Evolutionary conservation across 106 monocot genomes (phyloP).

Genomic region (Allium cepa): DNA sequence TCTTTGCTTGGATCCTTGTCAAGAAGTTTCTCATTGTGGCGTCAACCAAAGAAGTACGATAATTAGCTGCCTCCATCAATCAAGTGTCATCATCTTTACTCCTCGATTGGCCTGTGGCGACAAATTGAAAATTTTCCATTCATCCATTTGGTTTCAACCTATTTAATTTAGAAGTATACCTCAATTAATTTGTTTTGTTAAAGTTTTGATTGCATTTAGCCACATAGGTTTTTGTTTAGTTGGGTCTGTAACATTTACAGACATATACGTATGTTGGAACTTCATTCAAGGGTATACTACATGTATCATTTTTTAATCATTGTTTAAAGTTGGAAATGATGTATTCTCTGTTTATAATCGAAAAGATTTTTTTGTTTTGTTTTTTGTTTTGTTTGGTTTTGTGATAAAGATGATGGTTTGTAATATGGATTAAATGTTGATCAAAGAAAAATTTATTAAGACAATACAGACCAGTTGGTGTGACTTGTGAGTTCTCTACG

Average conservation of each 20-base stretch:
- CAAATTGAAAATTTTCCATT: background rate
- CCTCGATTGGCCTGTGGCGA: background rate
- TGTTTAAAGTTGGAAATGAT: no score
- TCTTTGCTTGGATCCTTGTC: conserved; percentile 49
- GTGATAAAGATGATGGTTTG: no score
- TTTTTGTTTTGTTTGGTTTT: no score
- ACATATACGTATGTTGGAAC: background rate
- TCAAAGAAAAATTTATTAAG: no score
- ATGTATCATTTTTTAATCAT: no score
- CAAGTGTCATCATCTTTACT: background rate
- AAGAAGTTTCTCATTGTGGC: conserved; percentile 49
- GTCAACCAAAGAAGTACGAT: conserved; percentile 65
- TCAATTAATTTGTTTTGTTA: conserved; percentile 29
- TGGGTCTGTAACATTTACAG: background rate
- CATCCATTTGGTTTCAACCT: background rate
- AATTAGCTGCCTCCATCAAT: conserved; percentile 12
- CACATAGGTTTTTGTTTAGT: background rate
- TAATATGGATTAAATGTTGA: no score
- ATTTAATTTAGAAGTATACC: conserved; percentile 7
- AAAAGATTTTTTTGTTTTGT: no score
- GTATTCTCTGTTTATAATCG: no score
- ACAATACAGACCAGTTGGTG: no score
- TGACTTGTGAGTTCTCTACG: no score
- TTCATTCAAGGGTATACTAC: no score
- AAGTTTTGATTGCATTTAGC: background rate